Percentiles rank a stretch among this genome's conserved stretches.
Evolutionary conservation across 2,329 filamentous ascomycete species (phyloP).

Genomic region (Alternaria infectoria): DNA sequence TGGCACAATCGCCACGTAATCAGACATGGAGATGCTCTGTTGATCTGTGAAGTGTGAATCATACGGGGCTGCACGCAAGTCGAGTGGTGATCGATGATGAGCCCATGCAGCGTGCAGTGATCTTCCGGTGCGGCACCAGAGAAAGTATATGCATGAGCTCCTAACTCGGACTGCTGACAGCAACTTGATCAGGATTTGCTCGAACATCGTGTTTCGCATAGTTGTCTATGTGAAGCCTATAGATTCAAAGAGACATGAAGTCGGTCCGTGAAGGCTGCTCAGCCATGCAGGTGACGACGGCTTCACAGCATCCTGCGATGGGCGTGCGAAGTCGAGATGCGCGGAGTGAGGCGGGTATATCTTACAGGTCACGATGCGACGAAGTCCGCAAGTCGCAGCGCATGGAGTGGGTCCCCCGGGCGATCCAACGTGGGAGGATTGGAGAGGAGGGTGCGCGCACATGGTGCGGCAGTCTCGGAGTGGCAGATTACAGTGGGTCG

Average conservation of each 20-base stretch:
- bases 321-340: background rate
- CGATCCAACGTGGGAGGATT: background rate
- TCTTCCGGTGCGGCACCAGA: background rate
- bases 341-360: background rate
- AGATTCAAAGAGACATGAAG: background rate
- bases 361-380: background rate
- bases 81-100: background rate
- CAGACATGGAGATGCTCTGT: background rate
- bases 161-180: background rate
- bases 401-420: background rate
- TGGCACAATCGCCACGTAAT: background rate
- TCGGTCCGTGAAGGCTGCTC: background rate
- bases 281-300: conserved; percentile 2
- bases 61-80: background rate
- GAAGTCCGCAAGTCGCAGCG: background rate
- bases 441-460: background rate
- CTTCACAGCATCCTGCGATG: background rate
- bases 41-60: background rate
- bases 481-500: conserved; percentile 6
- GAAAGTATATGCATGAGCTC: background rate
- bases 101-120: background rate
- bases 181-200: background rate
- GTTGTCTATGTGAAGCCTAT: background rate
- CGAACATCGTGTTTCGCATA: background rate
- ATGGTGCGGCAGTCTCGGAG: conserved; percentile 3